Conservation (phyloP, 2,329 filamentous ascomycete species). For the Diaporthe citri region DNA sequence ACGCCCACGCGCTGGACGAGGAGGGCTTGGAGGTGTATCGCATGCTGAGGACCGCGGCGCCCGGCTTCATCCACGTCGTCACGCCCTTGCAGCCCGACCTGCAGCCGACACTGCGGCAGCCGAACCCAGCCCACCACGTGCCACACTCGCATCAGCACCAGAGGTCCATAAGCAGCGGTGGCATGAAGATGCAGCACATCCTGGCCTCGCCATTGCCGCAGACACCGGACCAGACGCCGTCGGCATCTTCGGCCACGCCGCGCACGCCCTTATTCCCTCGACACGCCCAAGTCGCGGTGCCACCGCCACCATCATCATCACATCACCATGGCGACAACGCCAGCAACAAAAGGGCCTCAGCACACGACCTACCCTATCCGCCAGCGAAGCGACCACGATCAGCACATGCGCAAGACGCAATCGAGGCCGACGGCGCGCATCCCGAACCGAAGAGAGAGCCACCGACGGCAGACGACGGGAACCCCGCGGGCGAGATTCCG, state of each 20-base stretch:
- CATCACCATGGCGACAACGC: conserved; percentile 7
- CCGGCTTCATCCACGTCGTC: conserved; percentile 36
- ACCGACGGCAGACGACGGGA: conserved; percentile 1
- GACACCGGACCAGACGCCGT: conserved; percentile 35
- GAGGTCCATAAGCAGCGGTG: conserved; percentile 26
- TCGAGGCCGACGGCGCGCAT: background rate
- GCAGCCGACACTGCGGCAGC: conserved; percentile 1
- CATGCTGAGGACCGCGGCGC: conserved; percentile 34
- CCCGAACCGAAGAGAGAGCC: conserved; percentile 25
- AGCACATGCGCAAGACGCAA: conserved; percentile 1
- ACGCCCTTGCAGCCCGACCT: conserved; percentile 39
- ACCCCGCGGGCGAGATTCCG: conserved; percentile 22
- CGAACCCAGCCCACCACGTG: background rate
- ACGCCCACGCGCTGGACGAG: conserved; percentile 36
- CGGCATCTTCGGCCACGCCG: conserved; percentile 32
- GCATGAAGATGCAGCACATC: conserved; percentile 34
- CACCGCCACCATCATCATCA: conserved; percentile 13
- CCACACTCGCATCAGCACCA: conserved; percentile 22
- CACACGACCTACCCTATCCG: conserved; percentile 30
- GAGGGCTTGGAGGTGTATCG: conserved; percentile 40
- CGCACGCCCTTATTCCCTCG: conserved; percentile 35
- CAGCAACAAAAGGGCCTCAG: conserved; percentile 31
- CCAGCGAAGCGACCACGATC: conserved; percentile 34
- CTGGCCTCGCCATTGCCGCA: conserved; percentile 35
- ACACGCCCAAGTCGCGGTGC: background rate